Evolutionary conservation across 768 basidiomycete genomes (phyloP).

Genomic region (Panellus pusillus): DNA sequence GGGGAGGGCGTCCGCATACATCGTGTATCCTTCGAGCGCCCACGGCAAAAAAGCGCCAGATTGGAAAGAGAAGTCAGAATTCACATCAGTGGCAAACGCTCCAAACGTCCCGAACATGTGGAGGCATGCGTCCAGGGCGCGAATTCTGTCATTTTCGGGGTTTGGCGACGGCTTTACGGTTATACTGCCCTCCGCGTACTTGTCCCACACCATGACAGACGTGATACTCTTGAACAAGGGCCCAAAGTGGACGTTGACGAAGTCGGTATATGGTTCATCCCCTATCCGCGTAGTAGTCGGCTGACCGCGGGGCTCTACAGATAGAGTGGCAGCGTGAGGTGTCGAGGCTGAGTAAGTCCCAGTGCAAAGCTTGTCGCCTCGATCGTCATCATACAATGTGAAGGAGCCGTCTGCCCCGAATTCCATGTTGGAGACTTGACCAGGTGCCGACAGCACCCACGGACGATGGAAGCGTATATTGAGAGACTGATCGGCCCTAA

Average conservation of each 20-base stretch:
- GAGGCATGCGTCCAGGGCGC: conserved; percentile 37
- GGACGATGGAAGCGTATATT: conserved; percentile 32
- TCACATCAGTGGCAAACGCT: not conserved
- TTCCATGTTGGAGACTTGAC: conserved; percentile 24
- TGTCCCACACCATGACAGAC: conserved; percentile 30
- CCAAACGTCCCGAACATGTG: conserved; percentile 33
- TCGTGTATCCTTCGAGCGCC: conserved; percentile 30
- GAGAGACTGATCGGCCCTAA: conserved; percentile 1
- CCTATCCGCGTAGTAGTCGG: not conserved
- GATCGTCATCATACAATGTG: conserved; percentile 26
- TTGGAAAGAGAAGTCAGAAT: conserved; percentile 24
- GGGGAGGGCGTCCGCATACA: conserved; percentile 29
- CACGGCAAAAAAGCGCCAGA: conserved; percentile 34
- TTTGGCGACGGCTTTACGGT: conserved; percentile 24
- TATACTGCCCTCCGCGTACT: conserved; percentile 32
- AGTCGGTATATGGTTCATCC: conserved; percentile 28
- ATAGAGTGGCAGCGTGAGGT: not conserved
- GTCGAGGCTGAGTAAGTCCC: conserved; percentile 21
- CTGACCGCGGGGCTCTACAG: not conserved
- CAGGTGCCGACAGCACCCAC: conserved; percentile 28
- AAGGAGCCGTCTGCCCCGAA: conserved; percentile 25
- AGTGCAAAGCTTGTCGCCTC: conserved; percentile 29
- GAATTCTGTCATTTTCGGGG: conserved; percentile 31
- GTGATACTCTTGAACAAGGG: conserved; percentile 31
- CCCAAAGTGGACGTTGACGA: conserved; percentile 35